phyloP scores from a whole-genome alignment of 2,329 filamentous ascomycete species.

The Blumeria hordei region DNA sequence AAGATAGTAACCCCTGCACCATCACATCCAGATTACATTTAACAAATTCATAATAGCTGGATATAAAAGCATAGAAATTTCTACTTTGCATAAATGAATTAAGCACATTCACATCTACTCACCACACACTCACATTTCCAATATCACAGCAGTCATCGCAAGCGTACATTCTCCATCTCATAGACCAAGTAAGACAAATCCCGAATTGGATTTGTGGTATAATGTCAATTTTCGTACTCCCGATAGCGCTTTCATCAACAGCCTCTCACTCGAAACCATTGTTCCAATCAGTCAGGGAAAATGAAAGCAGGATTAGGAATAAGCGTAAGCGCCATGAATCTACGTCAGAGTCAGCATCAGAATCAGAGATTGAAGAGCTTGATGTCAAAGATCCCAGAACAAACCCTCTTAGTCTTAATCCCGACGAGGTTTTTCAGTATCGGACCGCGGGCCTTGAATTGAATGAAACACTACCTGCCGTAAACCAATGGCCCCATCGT shows the following conservation, averaged over 20 bases:
- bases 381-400: conserved; percentile 10
- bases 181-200: too few species aligned
- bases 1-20: too few species aligned
- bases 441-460: conserved; percentile 26
- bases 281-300: neutral
- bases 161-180: too few species aligned
- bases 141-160: too few species aligned
- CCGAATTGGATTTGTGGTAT: neutral
- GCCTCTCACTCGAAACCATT: neutral
- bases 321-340: neutral
- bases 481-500: conserved; percentile 28
- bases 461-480: conserved; percentile 20
- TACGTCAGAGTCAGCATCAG: neutral
- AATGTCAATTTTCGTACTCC: conserved; percentile 1
- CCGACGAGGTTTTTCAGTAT: conserved; percentile 27
- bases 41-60: too few species aligned
- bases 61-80: too few species aligned
- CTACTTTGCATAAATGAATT: too few species aligned
- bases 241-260: neutral
- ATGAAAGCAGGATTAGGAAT: neutral
- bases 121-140: too few species aligned
- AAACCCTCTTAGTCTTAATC: conserved; percentile 31
- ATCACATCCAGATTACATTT: too few species aligned
- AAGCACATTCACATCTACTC: too few species aligned
- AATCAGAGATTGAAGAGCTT: neutral